Evolutionary conservation across 2,329 filamentous ascomycete genomes (phyloP).

Genomic region (Elsinoe australis): DNA sequence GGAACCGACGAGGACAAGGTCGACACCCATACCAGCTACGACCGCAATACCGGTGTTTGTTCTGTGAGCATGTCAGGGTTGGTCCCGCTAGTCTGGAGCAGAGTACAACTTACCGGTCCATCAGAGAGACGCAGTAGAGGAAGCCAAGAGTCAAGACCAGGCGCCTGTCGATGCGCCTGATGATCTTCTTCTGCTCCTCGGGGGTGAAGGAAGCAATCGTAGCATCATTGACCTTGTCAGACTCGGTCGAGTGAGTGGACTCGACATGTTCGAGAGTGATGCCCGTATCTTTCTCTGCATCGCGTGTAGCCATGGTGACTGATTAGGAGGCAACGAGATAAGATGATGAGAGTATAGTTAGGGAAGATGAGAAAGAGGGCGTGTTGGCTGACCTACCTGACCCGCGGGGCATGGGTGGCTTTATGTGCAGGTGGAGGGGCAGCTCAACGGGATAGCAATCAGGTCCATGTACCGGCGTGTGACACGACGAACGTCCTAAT

Average conservation of each 20-base stretch:
- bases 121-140: constrained; percentile 67
- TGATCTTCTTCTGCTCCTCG: constrained; percentile 56
- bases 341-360: background rate
- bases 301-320: constrained; percentile 2
- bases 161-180: constrained; percentile 56
- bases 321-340: background rate
- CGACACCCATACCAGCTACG: constrained; percentile 53
- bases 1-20: constrained; percentile 29
- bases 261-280: constrained; percentile 15
- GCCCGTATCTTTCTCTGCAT: constrained; percentile 8
- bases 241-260: background rate
- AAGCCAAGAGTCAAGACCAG: constrained; percentile 37
- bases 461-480: background rate
- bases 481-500: constrained; percentile 4
- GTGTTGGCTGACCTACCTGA: too few relatives aligned
- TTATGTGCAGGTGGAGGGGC: background rate
- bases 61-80: too few relatives aligned
- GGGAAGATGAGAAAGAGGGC: background rate
- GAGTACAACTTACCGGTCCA: too few relatives aligned
- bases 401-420: background rate
- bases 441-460: too few relatives aligned
- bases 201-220: constrained; percentile 41
- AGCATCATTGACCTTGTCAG: constrained; percentile 24
- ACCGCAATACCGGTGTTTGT: constrained; percentile 67
- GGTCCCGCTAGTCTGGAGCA: too few relatives aligned